Base-by-base conservation (phyloP, 495 filamentous ascomycete genomes). In the Xylaria intraflava region DNA sequence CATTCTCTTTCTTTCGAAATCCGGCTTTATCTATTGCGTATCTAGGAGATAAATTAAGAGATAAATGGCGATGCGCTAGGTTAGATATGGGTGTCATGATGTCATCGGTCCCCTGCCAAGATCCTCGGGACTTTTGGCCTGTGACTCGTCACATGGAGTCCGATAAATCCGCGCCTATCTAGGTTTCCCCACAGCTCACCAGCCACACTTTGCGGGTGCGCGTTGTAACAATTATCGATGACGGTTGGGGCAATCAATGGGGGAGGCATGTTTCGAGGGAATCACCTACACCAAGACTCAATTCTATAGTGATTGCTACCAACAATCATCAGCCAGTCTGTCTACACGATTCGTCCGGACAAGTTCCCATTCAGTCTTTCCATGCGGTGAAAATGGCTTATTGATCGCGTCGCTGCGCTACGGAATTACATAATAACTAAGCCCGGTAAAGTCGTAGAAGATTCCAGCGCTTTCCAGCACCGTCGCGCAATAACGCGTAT, bases 91-190 rank as follows among this genome's bases (percentile, higher is more conserved):
- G 43, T 30, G 41, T 48, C 16, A 54, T 54, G 51, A 54, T 43
- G 44, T 54, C 51, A 66, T 53, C 48, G 60, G 53, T 61, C 61
- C 64, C 63, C 63, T 66, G 63, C 63, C 60, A 66, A 66, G 63
- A 46, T 45, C 35, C 47, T 44, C 47, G 54, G 56, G 14, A 36
- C 19, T 31, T 11, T 35, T 41, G 57, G 35, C 31, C 14, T 10
- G 31, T 35, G 31, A 35, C 31, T n/a, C 8, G 31, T n/a, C 14
- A 42, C 5, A 7, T 31, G 35, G 23, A 5, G 23, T 9, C 22
- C 49, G 39, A 20, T 44, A 44, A 16, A 29, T 51, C 48, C 10
- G 27, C 31, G 7, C 11, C 31, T 12, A 12, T 8, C n/a, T 0
- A 9, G 16, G 19, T 2, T 2, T 7, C 5, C 23, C 31, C 17